Evolutionary conservation across 2,329 filamentous ascomycete species (phyloP).

Genomic region (Beauveria medogensis): DNA sequence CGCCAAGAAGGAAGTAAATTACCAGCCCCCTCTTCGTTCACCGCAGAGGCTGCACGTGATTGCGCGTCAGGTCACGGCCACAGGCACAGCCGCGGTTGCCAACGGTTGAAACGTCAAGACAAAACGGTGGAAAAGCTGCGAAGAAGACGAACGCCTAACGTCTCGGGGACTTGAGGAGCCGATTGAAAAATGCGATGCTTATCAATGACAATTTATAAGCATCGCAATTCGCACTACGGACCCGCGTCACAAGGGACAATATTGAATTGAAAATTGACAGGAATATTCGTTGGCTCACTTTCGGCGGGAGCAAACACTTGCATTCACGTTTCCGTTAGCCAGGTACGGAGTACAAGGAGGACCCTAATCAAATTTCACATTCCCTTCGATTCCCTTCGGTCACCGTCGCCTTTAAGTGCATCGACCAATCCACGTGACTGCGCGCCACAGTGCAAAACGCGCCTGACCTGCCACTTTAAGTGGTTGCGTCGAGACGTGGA

Average conservation of each 20-base stretch:
- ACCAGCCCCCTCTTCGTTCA: background rate
- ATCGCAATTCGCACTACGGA: too few species aligned
- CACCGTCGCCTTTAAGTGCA: slow-evolving; percentile 9
- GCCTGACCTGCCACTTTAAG: slow-evolving; percentile 8
- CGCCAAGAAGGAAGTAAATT: background rate
- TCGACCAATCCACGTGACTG: slow-evolving; percentile 16
- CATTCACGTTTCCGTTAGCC: background rate
- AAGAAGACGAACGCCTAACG: background rate
- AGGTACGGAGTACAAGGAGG: slow-evolving; percentile 2
- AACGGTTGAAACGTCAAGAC: background rate
- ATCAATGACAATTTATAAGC: background rate
- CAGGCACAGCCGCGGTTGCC: background rate
- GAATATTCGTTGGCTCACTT: background rate
- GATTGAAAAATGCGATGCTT: background rate
- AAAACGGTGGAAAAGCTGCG: background rate
- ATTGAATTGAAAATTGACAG: background rate
- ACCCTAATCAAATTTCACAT: background rate
- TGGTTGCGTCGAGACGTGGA: slow-evolving; percentile 1
- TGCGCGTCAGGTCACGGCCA: background rate
- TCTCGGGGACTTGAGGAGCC: background rate
- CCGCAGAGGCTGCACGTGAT: background rate
- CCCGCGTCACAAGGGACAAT: background rate
- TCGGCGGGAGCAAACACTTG: background rate
- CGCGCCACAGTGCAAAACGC: slow-evolving; percentile 13
- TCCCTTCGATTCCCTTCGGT: slow-evolving; percentile 9